Evolutionary conservation across 2,329 filamentous ascomycete species (phyloP).

Genomic region (Trichophyton rubrum): DNA sequence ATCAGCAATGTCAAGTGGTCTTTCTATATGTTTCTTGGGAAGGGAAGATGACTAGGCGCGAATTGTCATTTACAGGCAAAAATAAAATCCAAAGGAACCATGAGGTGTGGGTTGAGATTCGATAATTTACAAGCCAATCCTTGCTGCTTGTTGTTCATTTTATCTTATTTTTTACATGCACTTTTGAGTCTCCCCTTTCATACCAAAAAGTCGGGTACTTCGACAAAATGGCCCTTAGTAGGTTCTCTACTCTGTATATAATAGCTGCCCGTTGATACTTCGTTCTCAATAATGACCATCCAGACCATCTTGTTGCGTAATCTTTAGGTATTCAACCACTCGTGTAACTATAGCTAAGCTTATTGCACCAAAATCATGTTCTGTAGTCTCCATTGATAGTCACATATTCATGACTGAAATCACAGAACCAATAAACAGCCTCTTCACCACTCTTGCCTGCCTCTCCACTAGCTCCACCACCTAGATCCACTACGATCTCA

Average conservation of each 20-base stretch:
- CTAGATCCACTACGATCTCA: slow-evolving; percentile 48
- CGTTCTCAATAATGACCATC: background rate
- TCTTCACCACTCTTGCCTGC: slow-evolving; percentile 36
- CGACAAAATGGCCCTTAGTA: slow-evolving; percentile 5
- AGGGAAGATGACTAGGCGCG: slow-evolving; percentile 4
- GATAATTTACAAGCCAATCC: slow-evolving; percentile 1
- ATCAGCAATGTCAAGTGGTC: slow-evolving; percentile 8
- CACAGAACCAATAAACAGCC: slow-evolving; percentile 52
- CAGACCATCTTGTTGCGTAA: background rate
- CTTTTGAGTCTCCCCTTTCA: background rate
- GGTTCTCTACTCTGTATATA: slow-evolving; percentile 11
- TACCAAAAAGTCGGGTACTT: background rate
- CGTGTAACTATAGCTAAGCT: background rate
- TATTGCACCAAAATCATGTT: slow-evolving; percentile 32
- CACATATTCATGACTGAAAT: slow-evolving; percentile 58
- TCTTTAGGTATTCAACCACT: background rate
- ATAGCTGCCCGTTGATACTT: background rate
- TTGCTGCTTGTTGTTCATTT: background rate
- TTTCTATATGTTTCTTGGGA: background rate
- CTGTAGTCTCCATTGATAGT: slow-evolving; percentile 58
- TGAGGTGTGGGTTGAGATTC: background rate
- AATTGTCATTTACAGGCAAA: slow-evolving; percentile 5
- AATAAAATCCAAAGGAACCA: slow-evolving; percentile 1
- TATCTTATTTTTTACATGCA: background rate
- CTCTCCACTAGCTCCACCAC: slow-evolving; percentile 36